Base-by-base conservation (phyloP, 2,329 filamentous ascomycete genomes). In the Xylariaceae sp. region DNA sequence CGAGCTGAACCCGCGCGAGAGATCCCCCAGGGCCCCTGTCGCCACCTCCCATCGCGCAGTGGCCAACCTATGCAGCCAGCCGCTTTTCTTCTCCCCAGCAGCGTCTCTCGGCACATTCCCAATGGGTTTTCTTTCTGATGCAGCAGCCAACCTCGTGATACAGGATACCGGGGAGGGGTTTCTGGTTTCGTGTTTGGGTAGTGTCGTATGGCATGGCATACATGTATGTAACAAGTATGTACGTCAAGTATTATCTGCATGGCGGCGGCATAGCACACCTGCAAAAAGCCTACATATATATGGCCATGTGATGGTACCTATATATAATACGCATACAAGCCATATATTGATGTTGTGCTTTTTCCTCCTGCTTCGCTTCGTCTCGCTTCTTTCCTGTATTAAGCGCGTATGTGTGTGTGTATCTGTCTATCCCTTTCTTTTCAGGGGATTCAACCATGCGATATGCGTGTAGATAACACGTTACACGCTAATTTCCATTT, bases 41-140 rank as follows among this genome's bases (percentile, higher is more conserved):
- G 30, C 57, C 57, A 53, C 51, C 44, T 59, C 53, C 53, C 35
- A 61, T 53, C 55, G 56, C 56, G 58, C 58, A 55, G 58, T 51
- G 34, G 42, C 52, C 15, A 54, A 39, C 11, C 51, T 49, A 55
- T 63, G 61, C 53, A 55, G 42, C 35, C 53, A 57, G 53, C 61
- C 61, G 58, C 58, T 49, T 47, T 53, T 53, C 51, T 53, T 30
- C 23, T 30, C 23, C 23, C 23, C 4, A 30, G 23, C 47, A 45
- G 42, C 42, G n/a, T 18, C 42, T 42, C 34, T 30, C 51, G 13
- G 51, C 51, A 42, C 15, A 42, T 13, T 11, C 30, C 23, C 23
- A 30, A 45, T 48, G 58, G 53, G 13, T 15, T 54, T 59, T 49
- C 44, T 9, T 13, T 52, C 49, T 42, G 37, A 30, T 30, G 3